These are phyloP conservation scores for Trifolium pratense DNA, from an alignment of 306 rosid species.

Conservation along the genomic window DNA sequence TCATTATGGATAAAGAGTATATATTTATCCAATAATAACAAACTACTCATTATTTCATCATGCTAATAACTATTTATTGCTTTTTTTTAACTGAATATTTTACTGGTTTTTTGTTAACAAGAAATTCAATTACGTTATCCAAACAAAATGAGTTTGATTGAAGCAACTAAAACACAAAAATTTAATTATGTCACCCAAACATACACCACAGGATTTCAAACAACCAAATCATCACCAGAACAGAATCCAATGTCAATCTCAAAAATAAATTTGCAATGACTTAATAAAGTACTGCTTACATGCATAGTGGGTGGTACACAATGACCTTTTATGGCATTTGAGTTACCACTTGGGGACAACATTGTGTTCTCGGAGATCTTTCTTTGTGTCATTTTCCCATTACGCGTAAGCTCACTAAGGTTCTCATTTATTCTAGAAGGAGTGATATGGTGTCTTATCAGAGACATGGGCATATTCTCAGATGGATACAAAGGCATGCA, in stretches of 20 bases:
- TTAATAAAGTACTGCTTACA: constrained; percentile 55
- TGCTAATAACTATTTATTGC: neutral
- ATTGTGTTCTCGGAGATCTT: constrained; percentile 57
- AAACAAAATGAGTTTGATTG: constrained; percentile 8
- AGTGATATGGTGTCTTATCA: constrained; percentile 49
- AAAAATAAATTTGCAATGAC: constrained; percentile 57
- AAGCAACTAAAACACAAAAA: constrained; percentile 19
- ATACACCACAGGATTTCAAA: constrained; percentile 17
- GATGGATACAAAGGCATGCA: constrained; percentile 89
- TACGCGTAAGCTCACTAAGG: constrained; percentile 54
- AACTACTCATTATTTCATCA: constrained; percentile 11
- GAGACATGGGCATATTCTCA: constrained; percentile 77
- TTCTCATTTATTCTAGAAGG: constrained; percentile 53
- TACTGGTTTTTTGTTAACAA: neutral
- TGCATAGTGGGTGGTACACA: constrained; percentile 50
- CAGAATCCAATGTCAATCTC: constrained; percentile 38
- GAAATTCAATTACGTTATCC: constrained; percentile 8
- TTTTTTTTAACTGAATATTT: neutral
- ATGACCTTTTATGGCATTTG: constrained; percentile 51
- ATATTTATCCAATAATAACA: constrained; percentile 17
- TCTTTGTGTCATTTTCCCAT: constrained; percentile 54
- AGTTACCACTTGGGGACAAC: constrained; percentile 49
- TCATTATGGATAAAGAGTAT: constrained; percentile 7
- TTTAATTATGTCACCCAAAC: neutral
- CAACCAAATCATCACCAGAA: constrained; percentile 39